Conservation (phyloP, 2,329 filamentous ascomycete species). For the Fusarium albosuccineum region DNA sequence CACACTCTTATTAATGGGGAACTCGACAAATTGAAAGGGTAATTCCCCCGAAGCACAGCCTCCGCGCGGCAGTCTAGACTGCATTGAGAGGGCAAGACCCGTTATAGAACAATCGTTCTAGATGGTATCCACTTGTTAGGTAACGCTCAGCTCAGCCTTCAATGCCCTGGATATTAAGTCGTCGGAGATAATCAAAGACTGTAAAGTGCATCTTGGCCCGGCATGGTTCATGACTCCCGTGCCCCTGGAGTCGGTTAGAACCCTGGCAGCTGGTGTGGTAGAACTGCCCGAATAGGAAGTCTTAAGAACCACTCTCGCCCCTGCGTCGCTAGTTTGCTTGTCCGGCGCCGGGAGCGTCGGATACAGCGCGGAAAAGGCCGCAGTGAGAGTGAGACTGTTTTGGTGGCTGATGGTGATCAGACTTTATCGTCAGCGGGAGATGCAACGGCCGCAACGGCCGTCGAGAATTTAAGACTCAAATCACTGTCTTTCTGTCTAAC, state of each 20-base stretch:
- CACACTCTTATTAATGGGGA: slow-evolving; percentile 12
- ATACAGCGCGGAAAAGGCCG: background rate
- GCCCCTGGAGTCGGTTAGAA: background rate
- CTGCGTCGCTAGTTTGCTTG: slow-evolving; percentile 1
- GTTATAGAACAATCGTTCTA: background rate
- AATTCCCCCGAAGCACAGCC: slow-evolving; percentile 22
- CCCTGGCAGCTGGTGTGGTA: background rate
- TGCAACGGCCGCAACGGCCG: no score
- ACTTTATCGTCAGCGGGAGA: no score
- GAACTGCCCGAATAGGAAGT: background rate
- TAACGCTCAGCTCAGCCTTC: background rate
- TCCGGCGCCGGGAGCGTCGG: background rate
- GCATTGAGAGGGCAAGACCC: slow-evolving; percentile 12
- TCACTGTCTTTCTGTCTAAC: no score
- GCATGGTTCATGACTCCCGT: slow-evolving; percentile 5
- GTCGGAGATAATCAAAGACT: background rate
- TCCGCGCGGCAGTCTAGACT: background rate
- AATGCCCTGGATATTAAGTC: background rate
- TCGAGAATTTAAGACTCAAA: no score
- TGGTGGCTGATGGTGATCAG: no score
- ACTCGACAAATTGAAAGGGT: slow-evolving; percentile 1
- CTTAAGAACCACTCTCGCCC: background rate
- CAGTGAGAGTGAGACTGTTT: no score
- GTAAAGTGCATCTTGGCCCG: background rate
- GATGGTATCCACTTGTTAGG: background rate